Base-by-base conservation (phyloP, 148 eudicot genomes). In the Chenopodium berlandieri region DNA sequence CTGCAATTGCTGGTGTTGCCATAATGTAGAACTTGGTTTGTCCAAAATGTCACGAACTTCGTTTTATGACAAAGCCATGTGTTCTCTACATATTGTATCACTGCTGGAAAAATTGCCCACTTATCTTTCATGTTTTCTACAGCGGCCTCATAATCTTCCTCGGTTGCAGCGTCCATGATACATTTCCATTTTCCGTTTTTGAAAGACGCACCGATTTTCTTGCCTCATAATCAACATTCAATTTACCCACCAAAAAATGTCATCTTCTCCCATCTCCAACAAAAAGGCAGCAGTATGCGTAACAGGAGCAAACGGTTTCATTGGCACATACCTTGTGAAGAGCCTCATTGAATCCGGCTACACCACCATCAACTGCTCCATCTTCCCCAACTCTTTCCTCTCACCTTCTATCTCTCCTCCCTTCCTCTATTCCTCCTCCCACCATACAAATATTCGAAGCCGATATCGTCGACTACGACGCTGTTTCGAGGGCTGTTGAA, bases 231-330 rank as follows among this genome's bases (percentile, higher is more conserved):
- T 6, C 44, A 50, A 13, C 54, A 50, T 50, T 50, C 54, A 50
- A 50, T 50, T 50, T 50, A 50, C 54, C 54, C 54, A 50, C 16
- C 54, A 10, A 12, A 72, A 44, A 23, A 73, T 47, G 60, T 47
- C 60, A 25, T 22, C 34, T 10, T 34, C 67, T 3, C 17, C 80
- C 32, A 6, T 63, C 54, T 50, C 54, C 54, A 10, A 0, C 58
- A 50, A 50, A 25, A 81, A 79, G 47, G 69, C 82, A n/a, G 9
- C 89, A 7, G 91, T 94, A 2, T 91, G 95, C 85, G 91, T 94
- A 37, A 95, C 98, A 19, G 98, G 98, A 25, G 97, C 96, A 73
- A 92, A 93, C 82, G 98, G 98, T 3, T 95, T 93, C 93, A 95
- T 95, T 27, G 97, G 97, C 17, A 83, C 97, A n/a, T 88, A 89